Evolutionary conservation across 495 filamentous ascomycete species (phyloP), one percentile per base, ranked within the genome.

Genomic region (Polyplosphaeria fusca): DNA sequence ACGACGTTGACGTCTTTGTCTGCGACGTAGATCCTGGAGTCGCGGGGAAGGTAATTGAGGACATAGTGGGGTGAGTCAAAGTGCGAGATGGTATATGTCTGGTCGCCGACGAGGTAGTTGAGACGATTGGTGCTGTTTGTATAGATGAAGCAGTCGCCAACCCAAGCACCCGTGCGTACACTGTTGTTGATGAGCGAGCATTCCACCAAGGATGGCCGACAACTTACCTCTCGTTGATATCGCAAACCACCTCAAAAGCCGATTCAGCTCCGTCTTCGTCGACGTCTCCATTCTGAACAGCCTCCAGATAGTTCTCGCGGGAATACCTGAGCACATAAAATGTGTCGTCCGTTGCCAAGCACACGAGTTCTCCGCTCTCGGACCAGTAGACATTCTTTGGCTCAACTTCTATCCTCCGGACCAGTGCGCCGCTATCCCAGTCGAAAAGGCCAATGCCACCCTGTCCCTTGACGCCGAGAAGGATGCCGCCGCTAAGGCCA

Each of bases 111-210:
- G 19, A 99, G 83, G 72, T 97, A 96, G 78, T 97, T 99, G 56
- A 99, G 75, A 48, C 93, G 88, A 79, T 97, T 96, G 23, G 91
- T 95, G 64, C 82, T 85, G 76, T 91, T 97, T 24, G 93, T 96
- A 77, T 97, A 99, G 68, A 97, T 91, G 77, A 99, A 93, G 74
- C 91, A 95, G 71, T 99, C 93, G 22, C 93, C 93, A 52, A 99
- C 86, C 93, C 93, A 99, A 74, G 93, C 85, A 41, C 90, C 93
- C n/a, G 94, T 96, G 43, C 88, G 85, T 40, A 97, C 88, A 58
- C 84, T 88, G 52, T 24, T 5, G 2, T 18, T n/a, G 47, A 52
- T 50, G 52, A 54, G 47, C 16, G 16, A 40, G 14, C 13, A 26
- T 9, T 19, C 12, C 16, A 26, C 30, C 30, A 14, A 7, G 30